Percentiles rank a stretch among this genome's conserved stretches.
These are phyloP conservation scores for Wickerhamiella azyma DNA, from an alignment of 805 yeast species.

Conservation along the genomic window DNA sequence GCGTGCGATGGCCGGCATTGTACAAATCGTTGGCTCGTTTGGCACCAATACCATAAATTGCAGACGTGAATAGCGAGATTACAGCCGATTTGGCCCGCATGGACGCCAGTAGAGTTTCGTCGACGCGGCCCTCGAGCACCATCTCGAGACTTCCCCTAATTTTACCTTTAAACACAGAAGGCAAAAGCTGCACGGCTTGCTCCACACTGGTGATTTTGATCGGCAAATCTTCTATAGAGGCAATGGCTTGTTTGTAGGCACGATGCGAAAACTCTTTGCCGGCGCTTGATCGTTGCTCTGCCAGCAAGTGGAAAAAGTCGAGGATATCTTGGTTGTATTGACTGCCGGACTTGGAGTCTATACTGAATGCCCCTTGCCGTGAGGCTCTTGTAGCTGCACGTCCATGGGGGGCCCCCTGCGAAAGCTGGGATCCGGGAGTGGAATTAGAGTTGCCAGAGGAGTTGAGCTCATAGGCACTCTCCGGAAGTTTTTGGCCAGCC, in stretches of 20 bases:
- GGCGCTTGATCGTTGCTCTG: slow-evolving; percentile 22
- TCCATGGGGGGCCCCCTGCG: no score
- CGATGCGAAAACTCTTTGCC: slow-evolving; percentile 30
- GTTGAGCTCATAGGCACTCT: neutral
- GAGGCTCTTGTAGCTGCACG: slow-evolving; percentile 12
- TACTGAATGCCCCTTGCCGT: slow-evolving; percentile 2
- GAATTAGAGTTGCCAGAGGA: no score
- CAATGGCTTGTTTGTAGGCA: slow-evolving; percentile 35
- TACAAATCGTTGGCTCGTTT: slow-evolving; percentile 31
- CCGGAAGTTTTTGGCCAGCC: slow-evolving; percentile 10
- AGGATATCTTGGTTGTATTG: slow-evolving; percentile 24
- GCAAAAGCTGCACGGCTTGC: slow-evolving; percentile 30
- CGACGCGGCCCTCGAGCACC: slow-evolving; percentile 23
- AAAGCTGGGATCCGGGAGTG: no score
- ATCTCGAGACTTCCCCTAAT: slow-evolving; percentile 37
- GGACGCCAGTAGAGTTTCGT: slow-evolving; percentile 18
- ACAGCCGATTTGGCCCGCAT: slow-evolving; percentile 17
- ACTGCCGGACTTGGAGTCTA: neutral
- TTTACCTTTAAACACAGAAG: slow-evolving; percentile 28
- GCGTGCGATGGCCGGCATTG: slow-evolving; percentile 27
- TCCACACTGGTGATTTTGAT: slow-evolving; percentile 25
- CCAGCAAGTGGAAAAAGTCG: slow-evolving; percentile 24
- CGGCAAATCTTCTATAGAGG: slow-evolving; percentile 22
- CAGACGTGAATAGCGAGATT: slow-evolving; percentile 26
- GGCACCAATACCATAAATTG: slow-evolving; percentile 39